Evolutionary conservation across 2,329 filamentous ascomycete genomes (phyloP).

Genomic region (Fusarium tuaranense): DNA sequence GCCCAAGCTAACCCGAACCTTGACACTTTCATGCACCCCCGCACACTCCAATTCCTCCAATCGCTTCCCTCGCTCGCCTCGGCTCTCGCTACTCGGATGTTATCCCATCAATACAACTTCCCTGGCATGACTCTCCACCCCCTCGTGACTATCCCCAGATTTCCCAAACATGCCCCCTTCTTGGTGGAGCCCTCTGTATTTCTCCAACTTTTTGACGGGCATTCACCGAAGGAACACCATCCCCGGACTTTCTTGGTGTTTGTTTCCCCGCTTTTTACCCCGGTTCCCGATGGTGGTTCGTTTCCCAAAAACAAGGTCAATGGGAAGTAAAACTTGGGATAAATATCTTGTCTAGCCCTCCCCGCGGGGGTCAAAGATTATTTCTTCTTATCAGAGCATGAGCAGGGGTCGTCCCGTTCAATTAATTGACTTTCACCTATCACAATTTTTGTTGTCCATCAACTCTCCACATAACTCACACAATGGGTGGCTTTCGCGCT

Average conservation of each 20-base stretch:
- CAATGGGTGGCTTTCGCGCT: conserved; percentile 57
- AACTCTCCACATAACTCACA: no score
- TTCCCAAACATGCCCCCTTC: neutral
- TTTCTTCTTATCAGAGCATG: neutral
- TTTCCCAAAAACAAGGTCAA: conserved; percentile 10
- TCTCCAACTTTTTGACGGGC: neutral
- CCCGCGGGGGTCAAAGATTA: neutral
- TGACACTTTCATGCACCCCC: neutral
- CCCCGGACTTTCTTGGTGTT: neutral
- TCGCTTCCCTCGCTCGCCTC: conserved; percentile 40
- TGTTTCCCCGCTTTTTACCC: neutral
- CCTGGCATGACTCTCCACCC: neutral
- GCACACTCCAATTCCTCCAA: conserved; percentile 24
- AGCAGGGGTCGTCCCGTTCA: neutral
- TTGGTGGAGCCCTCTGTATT: neutral
- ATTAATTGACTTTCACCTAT: neutral
- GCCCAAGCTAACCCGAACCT: conserved; percentile 14
- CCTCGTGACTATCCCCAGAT: conserved; percentile 36
- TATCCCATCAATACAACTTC: neutral
- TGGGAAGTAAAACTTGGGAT: conserved; percentile 21
- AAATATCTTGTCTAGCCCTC: conserved; percentile 36
- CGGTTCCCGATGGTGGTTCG: conserved; percentile 11
- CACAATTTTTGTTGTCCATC: no score
- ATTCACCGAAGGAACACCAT: neutral
- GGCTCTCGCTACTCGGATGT: conserved; percentile 46